A percentile compares a stretch with the other conserved stretches of the same genome.
phyloP scores from a whole-genome alignment of 192 early-diverging fungal species.

The Coemansia sp. region DNA sequence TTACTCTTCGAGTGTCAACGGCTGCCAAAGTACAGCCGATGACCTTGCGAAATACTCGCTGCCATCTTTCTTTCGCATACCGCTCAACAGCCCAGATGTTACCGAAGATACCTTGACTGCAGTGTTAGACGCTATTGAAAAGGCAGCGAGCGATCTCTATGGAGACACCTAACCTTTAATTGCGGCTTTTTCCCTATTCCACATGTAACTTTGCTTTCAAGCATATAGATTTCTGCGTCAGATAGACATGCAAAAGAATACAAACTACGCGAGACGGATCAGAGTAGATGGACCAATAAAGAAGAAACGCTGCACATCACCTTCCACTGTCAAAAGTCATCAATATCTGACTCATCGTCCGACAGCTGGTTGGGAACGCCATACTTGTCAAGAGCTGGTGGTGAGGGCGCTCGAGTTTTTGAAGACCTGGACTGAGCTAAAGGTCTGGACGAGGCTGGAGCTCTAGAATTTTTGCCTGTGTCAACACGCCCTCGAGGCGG shows the following conservation, averaged over 20 bases:
- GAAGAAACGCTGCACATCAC: no score
- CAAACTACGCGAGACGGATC: not conserved
- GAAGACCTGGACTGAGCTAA: no score
- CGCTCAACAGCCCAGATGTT: conserved; percentile 63
- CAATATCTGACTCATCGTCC: conserved; percentile 37
- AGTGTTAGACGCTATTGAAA: conserved; percentile 61
- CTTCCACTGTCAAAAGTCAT: conserved; percentile 19
- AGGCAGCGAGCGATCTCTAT: conserved; percentile 14
- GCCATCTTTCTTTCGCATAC: conserved; percentile 71
- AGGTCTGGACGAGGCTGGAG: no score
- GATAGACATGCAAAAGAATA: not conserved
- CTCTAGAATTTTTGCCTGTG: no score
- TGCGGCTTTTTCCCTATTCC: not conserved
- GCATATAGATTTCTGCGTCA: not conserved
- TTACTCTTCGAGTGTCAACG: not conserved
- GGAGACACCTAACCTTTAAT: no score
- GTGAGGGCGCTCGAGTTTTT: not conserved
- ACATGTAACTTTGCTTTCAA: conserved; percentile 1
- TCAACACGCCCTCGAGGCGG: no score
- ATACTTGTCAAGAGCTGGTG: conserved; percentile 18
- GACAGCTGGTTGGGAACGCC: conserved; percentile 31
- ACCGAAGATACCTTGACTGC: conserved; percentile 53
- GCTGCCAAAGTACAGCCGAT: not conserved
- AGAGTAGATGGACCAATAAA: no score
- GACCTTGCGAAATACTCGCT: conserved; percentile 28